Evolutionary conservation across 306 rosid genomes (phyloP).

Genomic region (Gastrolobium bilobum): DNA sequence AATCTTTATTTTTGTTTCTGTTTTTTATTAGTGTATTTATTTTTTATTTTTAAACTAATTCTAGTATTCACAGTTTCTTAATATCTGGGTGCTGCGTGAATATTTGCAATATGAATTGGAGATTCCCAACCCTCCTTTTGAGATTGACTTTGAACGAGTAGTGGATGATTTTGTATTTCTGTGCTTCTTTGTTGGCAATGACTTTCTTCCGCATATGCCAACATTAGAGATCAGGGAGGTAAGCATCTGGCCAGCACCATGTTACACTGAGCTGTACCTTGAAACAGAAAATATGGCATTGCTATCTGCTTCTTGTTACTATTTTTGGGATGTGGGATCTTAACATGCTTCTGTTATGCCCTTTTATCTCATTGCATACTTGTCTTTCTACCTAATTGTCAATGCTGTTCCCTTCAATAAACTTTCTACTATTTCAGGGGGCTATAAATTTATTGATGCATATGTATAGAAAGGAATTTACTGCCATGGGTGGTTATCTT

Average conservation of each 20-base stretch:
- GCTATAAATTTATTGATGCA: slow-evolving; percentile 85
- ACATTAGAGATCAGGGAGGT: slow-evolving; percentile 90
- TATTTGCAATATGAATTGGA: slow-evolving; percentile 81
- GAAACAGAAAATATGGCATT: slow-evolving; percentile 25
- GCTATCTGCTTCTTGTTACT: slow-evolving; percentile 15
- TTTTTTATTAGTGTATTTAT: not conserved
- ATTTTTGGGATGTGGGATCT: not conserved
- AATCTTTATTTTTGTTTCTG: slow-evolving; percentile 36
- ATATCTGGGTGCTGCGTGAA: slow-evolving; percentile 84
- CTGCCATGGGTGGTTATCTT: slow-evolving; percentile 87
- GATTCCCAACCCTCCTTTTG: slow-evolving; percentile 80
- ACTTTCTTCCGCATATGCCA: slow-evolving; percentile 90
- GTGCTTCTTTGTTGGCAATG: slow-evolving; percentile 87
- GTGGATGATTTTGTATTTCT: slow-evolving; percentile 89
- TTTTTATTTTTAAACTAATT: slow-evolving; percentile 31
- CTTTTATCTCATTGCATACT: slow-evolving; percentile 4
- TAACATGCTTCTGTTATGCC: slow-evolving; percentile 25
- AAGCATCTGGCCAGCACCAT: slow-evolving; percentile 43
- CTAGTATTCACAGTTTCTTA: slow-evolving; percentile 68
- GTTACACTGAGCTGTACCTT: slow-evolving; percentile 28
- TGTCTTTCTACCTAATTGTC: slow-evolving; percentile 12
- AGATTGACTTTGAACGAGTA: slow-evolving; percentile 70
- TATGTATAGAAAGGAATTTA: slow-evolving; percentile 74
- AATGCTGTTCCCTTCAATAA: slow-evolving; percentile 33
- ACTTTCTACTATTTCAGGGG: slow-evolving; percentile 66